Evolutionary conservation across 495 filamentous ascomycete species (phyloP), one percentile per base, ranked within the genome.

Genomic region (Xylaria cubensis): DNA sequence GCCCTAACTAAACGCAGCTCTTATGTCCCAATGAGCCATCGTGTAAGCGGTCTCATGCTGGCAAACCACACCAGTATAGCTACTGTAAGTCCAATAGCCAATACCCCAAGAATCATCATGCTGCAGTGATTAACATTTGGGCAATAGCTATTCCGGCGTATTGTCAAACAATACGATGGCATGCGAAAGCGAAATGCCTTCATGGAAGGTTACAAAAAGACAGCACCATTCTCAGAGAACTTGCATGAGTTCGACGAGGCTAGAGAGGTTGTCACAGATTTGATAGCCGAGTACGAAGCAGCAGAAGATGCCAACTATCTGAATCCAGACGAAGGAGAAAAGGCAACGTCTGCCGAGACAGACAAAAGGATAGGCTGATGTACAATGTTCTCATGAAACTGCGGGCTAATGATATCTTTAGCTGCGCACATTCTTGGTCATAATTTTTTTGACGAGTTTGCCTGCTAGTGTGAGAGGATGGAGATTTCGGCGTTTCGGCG

Each of bases 11-110:
- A 97, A 86, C 94, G 97, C 78, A 97, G 93, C 44, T 97, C 96
- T 4, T 98, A 99, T 80, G 90, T 98, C 63, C 90, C 93, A 36
- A 92, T 90, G 86, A 93, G 93, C 59, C 93, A 97, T 77, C 92
- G 97, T 61, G 96, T 99, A 66, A 97, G 93, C 75, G 96, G 96
- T 39, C 87, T 99, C 67, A 99, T 99, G 96, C 81, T 99, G 59
- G 97, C 96, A 4, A 99, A 99, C 81, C 97, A 99, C 79, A 99
- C 96, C 4, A 97, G 94, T 61, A 97, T 99, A 66, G 94, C 96
- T 51, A 97, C 96, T 51, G 88, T 90, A 82, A 75, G 85, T 83
- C 17, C 26, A 51, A n/a, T 64, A 56, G 4, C 13, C 46, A 36
- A 12, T 53, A 2, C 50, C 0, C 61, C 44, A n/a, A 17, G n/a